Percentiles rank a stretch among this genome's conserved stretches.
Evolutionary conservation across 306 rosid species (phyloP).

Genomic region (Castanea mollissima): DNA sequence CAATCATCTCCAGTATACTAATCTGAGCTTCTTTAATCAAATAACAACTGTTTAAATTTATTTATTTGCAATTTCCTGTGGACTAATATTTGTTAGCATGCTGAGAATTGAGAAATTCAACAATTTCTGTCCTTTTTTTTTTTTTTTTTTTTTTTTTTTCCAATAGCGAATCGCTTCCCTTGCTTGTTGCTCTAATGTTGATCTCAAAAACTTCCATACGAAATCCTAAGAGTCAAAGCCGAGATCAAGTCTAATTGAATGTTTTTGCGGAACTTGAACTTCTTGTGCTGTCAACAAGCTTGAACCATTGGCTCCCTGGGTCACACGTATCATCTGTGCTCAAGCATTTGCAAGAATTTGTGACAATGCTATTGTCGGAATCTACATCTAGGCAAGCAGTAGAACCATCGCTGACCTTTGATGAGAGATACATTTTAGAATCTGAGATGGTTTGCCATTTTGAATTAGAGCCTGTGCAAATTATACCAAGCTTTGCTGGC

Average conservation of each 20-base stretch:
- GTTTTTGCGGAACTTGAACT: slow-evolving; percentile 22
- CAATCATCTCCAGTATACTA: not conserved
- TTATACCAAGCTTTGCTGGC: slow-evolving; percentile 46
- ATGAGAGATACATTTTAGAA: slow-evolving; percentile 70
- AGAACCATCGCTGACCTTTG: slow-evolving; percentile 38
- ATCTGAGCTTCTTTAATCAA: not conserved
- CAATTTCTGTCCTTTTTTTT: not conserved
- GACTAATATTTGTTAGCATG: not conserved
- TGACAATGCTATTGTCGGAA: slow-evolving; percentile 48
- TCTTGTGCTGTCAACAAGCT: slow-evolving; percentile 58
- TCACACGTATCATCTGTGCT: slow-evolving; percentile 42
- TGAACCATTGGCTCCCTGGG: slow-evolving; percentile 87
- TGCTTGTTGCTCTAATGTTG: not conserved
- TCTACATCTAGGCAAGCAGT: slow-evolving; percentile 69
- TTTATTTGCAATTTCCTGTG: not conserved
- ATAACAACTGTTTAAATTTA: not conserved
- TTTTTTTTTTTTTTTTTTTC: too few relatives aligned
- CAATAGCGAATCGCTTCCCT: not conserved
- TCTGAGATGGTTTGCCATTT: slow-evolving; percentile 72
- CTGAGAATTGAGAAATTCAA: not conserved
- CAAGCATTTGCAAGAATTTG: slow-evolving; percentile 76
- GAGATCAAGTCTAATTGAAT: not conserved
- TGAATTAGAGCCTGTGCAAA: slow-evolving; percentile 42
- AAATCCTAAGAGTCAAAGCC: slow-evolving; percentile 14
- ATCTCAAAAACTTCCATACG: not conserved